Evolutionary conservation across 2,329 filamentous ascomycete genomes (phyloP).

Genomic region (Chaetomiaceae sp.): DNA sequence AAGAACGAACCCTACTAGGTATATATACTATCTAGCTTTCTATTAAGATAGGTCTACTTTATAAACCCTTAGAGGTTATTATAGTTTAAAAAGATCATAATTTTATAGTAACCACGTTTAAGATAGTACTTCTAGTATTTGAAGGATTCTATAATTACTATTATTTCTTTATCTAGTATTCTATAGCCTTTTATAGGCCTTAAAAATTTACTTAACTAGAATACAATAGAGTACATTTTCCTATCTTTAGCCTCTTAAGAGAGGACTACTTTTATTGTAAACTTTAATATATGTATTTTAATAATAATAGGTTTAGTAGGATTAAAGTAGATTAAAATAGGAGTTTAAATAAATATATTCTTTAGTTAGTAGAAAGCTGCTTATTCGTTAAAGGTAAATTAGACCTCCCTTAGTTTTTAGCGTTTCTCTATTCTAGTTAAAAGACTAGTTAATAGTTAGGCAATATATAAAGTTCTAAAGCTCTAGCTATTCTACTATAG

Average conservation of each 20-base stretch:
- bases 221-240: neutral
- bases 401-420: neutral
- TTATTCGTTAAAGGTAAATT: neutral
- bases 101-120: neutral
- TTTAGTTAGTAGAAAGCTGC: neutral
- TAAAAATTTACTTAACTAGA: neutral
- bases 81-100: neutral
- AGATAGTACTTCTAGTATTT: neutral
- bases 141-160: neutral
- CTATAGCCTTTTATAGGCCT: neutral
- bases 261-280: neutral
- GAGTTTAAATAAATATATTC: neutral
- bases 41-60: neutral
- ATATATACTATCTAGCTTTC: slow-evolving; percentile 1
- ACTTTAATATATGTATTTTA: neutral
- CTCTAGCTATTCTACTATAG: neutral
- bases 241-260: neutral
- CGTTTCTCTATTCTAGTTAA: neutral
- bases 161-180: neutral
- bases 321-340: neutral
- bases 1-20: neutral
- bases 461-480: neutral
- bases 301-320: neutral
- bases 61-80: slow-evolving; percentile 3
- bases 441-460: neutral